Evolutionary conservation across 1,284 basidiomycete species (phyloP).

Genomic region (Lentinus polychrous): DNA sequence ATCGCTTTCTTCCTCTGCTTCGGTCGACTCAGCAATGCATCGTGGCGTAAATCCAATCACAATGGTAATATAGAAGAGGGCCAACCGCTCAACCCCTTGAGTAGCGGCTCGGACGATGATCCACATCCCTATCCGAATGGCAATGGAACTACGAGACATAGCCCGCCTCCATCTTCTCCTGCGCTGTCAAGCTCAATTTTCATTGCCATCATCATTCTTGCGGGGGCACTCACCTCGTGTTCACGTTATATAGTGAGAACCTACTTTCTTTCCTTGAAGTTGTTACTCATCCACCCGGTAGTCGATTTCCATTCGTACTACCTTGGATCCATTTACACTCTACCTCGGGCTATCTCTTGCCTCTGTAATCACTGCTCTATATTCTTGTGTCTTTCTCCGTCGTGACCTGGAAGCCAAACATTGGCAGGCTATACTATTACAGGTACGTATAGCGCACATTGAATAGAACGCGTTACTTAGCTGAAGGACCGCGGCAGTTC

Average conservation of each 20-base stretch:
- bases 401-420: slow-evolving; percentile 10
- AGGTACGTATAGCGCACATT: slow-evolving; percentile 12
- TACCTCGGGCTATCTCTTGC: slow-evolving; percentile 12
- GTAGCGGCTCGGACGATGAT: no score
- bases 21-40: no score
- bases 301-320: slow-evolving; percentile 4
- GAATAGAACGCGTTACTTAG: background rate
- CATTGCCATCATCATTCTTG: slow-evolving; percentile 1
- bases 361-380: slow-evolving; percentile 11
- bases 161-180: background rate
- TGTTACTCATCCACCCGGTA: background rate
- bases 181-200: slow-evolving; percentile 3
- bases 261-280: slow-evolving; percentile 2
- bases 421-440: slow-evolving; percentile 18
- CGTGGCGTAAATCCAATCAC: no score
- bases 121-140: no score
- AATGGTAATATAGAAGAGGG: slow-evolving; percentile 1
- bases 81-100: slow-evolving; percentile 4
- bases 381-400: slow-evolving; percentile 8
- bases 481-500: slow-evolving; percentile 5
- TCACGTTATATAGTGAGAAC: slow-evolving; percentile 7
- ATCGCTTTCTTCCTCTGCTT: no score
- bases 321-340: slow-evolving; percentile 10
- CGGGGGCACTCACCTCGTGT: slow-evolving; percentile 6
- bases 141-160: background rate